Evolutionary conservation across 176 grass and related monocot species (phyloP), one percentile per base, ranked within the genome.

Genomic region (Typha latifolia): DNA sequence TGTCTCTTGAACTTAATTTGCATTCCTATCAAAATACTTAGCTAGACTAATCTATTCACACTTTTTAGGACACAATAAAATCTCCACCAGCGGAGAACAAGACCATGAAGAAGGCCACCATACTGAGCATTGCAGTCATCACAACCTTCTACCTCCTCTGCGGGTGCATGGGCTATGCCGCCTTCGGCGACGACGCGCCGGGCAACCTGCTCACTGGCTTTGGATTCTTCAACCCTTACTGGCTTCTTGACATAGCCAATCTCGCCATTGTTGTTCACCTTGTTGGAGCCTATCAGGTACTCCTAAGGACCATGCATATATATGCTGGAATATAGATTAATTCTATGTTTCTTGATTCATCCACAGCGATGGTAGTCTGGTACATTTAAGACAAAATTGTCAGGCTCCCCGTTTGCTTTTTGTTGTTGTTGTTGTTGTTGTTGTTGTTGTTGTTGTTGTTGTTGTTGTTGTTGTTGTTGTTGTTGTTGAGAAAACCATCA

Each of bases 191-290:
- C 5, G 66, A 74, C 15, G 85, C 75, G 0, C 81, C 81, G 10
- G 77, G 72, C 8, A 88, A 88, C 62, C 61, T 88, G 15, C 81
- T 88, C 4, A 88, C 81, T 4, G 85, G 85, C 18, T 88, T 88
- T 15, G 85, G 81, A 15, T 88, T 84, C 69, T 88, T 81, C 77
- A 78, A 78, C 5, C 85, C 85, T 0, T 88, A 74, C 64, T 88
- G 85, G 85, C 77, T 88, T 34, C 56, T 88, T 5, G 85, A 88
- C 32, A 71, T 88, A 34, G 81, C 81, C 12, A 88, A 88, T 67
- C 69, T 81, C 32, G 81, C 81, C 49, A 88, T 88, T 57, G 77
- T 88, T 10, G 51, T 88, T 9, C 85, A 88, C 70, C 77, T 88
- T 12, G 68, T 88, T 16, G 85, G 81, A 26, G 85, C 81, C 11